phyloP scores from a whole-genome alignment of 176 grass and related monocot genomes.

The Carex kokanica region DNA sequence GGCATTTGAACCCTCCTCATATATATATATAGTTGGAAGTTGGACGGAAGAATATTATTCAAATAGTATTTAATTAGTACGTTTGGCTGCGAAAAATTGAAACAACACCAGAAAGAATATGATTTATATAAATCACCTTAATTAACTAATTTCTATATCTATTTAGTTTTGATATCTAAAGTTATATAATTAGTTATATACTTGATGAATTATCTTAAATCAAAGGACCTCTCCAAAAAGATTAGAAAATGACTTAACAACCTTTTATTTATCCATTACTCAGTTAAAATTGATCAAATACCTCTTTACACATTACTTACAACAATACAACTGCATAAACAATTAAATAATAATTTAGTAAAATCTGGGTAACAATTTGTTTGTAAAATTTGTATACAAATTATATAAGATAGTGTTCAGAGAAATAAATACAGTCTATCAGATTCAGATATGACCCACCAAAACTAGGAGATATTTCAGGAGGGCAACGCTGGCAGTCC shows the following conservation, averaged over 20 bases:
- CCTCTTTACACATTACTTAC: not conserved
- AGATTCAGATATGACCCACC: not conserved
- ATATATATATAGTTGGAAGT: no score
- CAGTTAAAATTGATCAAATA: not conserved
- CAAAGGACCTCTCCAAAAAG: not conserved
- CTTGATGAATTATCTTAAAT: not conserved
- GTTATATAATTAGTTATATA: not conserved
- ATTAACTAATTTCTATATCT: not conserved
- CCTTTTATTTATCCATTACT: not conserved
- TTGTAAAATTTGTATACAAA: not conserved
- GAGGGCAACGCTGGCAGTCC: not conserved
- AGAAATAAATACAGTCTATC: not conserved
- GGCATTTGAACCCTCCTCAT: no score
- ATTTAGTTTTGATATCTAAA: not conserved
- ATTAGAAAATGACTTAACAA: not conserved
- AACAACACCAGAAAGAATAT: no score
- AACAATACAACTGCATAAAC: constrained; percentile 10
- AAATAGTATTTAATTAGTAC: no score
- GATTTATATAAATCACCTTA: not conserved
- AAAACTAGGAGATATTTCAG: not conserved
- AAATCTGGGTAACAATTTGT: not conserved
- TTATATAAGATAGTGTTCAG: not conserved
- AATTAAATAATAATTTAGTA: constrained; percentile 3
- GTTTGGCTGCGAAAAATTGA: no score
- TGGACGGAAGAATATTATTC: no score